Evolutionary conservation across 1,284 basidiomycete species (phyloP).

Genomic region (Pseudozyma sp.): DNA sequence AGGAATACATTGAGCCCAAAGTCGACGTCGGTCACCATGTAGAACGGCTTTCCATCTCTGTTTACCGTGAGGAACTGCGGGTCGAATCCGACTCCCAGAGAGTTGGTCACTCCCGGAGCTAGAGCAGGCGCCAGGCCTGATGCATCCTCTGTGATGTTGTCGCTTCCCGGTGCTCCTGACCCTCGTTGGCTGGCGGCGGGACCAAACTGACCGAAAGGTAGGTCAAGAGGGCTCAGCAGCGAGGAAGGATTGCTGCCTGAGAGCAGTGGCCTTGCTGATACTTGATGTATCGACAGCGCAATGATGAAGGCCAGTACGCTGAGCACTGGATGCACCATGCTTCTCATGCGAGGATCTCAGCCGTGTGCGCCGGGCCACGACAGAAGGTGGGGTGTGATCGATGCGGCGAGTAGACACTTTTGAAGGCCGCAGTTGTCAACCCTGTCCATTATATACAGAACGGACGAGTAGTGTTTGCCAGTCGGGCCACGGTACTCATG

Average conservation of each 20-base stretch:
- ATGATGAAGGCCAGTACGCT: neutral
- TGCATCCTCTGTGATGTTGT: constrained; percentile 37
- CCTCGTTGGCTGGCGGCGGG: constrained; percentile 20
- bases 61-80: constrained; percentile 40
- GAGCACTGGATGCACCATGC: constrained; percentile 2
- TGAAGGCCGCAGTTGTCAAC: neutral
- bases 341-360: neutral
- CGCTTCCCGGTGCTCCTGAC: constrained; percentile 29
- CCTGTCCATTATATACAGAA: neutral
- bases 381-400: neutral
- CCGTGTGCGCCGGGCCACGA: constrained; percentile 27
- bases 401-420: neutral
- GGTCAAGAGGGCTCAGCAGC: constrained; percentile 6
- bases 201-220: constrained; percentile 29
- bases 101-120: constrained; percentile 34
- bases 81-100: constrained; percentile 40
- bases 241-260: neutral
- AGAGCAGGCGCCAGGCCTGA: constrained; percentile 39
- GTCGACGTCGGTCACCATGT: constrained; percentile 39
- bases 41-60: constrained; percentile 25
- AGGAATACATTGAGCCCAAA: constrained; percentile 37
- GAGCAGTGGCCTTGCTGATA: constrained; percentile 13
- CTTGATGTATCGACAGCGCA: neutral
- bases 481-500: too few relatives aligned
- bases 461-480: too few relatives aligned